These are phyloP conservation scores for Candida glaebosa DNA, from an alignment of 805 yeast genomes.

Conservation along the genomic window DNA sequence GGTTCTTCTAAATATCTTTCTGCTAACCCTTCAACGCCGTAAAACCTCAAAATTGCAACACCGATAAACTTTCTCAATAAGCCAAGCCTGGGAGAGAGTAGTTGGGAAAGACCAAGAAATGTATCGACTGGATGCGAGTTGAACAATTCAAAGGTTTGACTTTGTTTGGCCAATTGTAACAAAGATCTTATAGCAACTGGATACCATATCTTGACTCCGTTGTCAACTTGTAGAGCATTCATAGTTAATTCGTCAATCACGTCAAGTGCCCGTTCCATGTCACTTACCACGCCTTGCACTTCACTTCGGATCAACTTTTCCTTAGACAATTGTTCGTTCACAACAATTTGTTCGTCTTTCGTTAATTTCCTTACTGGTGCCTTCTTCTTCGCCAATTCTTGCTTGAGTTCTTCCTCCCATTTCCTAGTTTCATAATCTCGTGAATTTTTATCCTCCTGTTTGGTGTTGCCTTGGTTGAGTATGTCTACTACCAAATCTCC, in stretches of 20 bases:
- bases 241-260: slow-evolving; percentile 53
- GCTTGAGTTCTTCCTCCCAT: slow-evolving; percentile 86
- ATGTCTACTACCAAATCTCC: slow-evolving; percentile 70
- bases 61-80: slow-evolving; percentile 55
- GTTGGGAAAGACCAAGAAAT: slow-evolving; percentile 53
- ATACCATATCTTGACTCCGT: slow-evolving; percentile 69
- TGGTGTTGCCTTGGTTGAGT: slow-evolving; percentile 39
- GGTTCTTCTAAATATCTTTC: slow-evolving; percentile 49
- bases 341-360: slow-evolving; percentile 68
- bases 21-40: slow-evolving; percentile 44
- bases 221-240: slow-evolving; percentile 52
- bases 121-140: slow-evolving; percentile 45
- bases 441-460: slow-evolving; percentile 60
- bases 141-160: slow-evolving; percentile 29
- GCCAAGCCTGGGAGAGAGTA: slow-evolving; percentile 51
- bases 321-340: slow-evolving; percentile 57
- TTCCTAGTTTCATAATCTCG: slow-evolving; percentile 81
- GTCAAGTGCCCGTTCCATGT: slow-evolving; percentile 47
- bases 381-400: slow-evolving; percentile 60
- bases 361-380: slow-evolving; percentile 53
- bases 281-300: slow-evolving; percentile 35
- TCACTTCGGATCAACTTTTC: slow-evolving; percentile 56
- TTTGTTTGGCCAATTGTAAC: slow-evolving; percentile 41
- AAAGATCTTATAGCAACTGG: slow-evolving; percentile 57
- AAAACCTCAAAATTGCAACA: slow-evolving; percentile 62